phyloP scores from a whole-genome alignment of 768 basidiomycete genomes.

The Hebeloma cylindrosporum region DNA sequence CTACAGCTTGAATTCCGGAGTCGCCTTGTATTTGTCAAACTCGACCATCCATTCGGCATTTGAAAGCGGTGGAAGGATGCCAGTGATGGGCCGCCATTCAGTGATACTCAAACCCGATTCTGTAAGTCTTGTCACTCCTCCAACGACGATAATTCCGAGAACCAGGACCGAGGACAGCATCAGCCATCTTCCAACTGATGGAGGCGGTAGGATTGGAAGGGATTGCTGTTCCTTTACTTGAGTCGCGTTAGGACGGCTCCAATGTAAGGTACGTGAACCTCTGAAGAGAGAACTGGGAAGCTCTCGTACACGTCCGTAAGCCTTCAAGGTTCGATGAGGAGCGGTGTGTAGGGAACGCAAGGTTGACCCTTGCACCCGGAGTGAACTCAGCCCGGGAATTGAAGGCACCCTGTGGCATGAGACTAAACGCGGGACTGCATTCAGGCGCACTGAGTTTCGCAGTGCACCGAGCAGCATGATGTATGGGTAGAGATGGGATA shows the following conservation, averaged over 20 bases:
- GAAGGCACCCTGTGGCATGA: slow-evolving; percentile 2
- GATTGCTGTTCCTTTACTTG: slow-evolving; percentile 15
- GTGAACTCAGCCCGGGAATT: background rate
- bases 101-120: slow-evolving; percentile 98
- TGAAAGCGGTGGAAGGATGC: slow-evolving; percentile 80
- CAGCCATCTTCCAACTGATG: slow-evolving; percentile 81
- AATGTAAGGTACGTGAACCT: slow-evolving; percentile 13
- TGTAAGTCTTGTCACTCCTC: slow-evolving; percentile 94
- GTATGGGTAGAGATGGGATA: background rate
- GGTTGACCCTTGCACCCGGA: background rate
- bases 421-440: background rate
- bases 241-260: slow-evolving; percentile 1
- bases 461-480: slow-evolving; percentile 29
- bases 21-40: slow-evolving; percentile 91
- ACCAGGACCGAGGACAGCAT: slow-evolving; percentile 82
- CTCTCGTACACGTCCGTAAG: too few relatives aligned
- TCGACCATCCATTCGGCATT: slow-evolving; percentile 79
- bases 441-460: slow-evolving; percentile 20
- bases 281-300: background rate
- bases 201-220: slow-evolving; percentile 62
- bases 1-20: slow-evolving; percentile 95
- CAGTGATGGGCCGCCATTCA: slow-evolving; percentile 94
- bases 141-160: slow-evolving; percentile 91
- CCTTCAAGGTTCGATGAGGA: too few relatives aligned
- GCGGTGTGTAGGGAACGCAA: slow-evolving; percentile 1